Conservation (phyloP, 176 grass and related monocot genomes). For the Rhynchospora pubera region DNA sequence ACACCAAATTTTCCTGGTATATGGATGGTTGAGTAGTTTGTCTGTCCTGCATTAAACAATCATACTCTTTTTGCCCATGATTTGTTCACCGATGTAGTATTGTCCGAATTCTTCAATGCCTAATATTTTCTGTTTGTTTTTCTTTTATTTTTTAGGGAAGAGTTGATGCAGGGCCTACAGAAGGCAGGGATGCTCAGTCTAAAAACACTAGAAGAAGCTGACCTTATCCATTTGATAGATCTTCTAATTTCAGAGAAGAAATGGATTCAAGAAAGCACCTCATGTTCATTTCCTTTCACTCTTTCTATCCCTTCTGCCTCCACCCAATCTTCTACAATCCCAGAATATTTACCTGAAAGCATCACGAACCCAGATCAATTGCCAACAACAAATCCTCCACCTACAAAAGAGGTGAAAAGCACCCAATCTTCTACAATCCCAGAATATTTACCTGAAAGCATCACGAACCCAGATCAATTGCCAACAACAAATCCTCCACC, state of each 20-base stretch:
- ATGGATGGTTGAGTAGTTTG: background rate
- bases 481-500: background rate
- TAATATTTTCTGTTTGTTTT: slow-evolving; percentile 3
- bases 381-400: background rate
- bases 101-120: background rate
- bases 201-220: slow-evolving; percentile 2
- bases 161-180: slow-evolving; percentile 8
- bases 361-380: background rate
- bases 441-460: background rate
- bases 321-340: background rate
- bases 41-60: slow-evolving; percentile 1
- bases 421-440: background rate
- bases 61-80: background rate
- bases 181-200: background rate
- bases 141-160: slow-evolving; percentile 4
- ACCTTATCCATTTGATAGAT: slow-evolving; percentile 21
- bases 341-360: background rate
- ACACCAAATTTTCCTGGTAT: background rate
- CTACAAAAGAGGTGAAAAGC: slow-evolving; percentile 39
- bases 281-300: slow-evolving; percentile 2
- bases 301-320: slow-evolving; percentile 1
- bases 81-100: background rate
- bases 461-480: background rate
- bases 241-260: slow-evolving; percentile 22
- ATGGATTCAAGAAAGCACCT: slow-evolving; percentile 11